These are phyloP conservation scores for Cordyceps fumosorosea DNA, from an alignment of 2,329 filamentous ascomycete species.

Conservation along the genomic window DNA sequence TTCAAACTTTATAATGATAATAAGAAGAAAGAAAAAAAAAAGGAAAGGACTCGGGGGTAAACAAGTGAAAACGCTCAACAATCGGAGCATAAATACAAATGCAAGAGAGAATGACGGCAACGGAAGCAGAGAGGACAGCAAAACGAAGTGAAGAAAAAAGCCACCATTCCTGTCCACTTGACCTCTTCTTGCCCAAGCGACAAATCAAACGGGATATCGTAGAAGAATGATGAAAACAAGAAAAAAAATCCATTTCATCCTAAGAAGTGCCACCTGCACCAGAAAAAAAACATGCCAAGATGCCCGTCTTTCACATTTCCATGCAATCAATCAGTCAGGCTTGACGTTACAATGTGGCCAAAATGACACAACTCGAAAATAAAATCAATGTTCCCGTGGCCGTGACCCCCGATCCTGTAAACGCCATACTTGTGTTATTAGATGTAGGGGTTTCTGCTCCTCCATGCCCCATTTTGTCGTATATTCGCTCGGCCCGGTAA, in stretches of 20 bases:
- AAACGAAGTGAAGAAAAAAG: neutral
- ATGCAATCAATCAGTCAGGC: neutral
- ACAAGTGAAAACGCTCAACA: neutral
- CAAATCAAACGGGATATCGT: neutral
- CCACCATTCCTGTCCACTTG: neutral
- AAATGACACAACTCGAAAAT: conserved; percentile 5
- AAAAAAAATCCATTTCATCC: conserved; percentile 6
- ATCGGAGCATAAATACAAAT: neutral
- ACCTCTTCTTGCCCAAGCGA: neutral
- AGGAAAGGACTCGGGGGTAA: neutral
- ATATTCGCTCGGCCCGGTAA: neutral
- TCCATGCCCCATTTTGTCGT: neutral
- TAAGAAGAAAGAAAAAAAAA: neutral
- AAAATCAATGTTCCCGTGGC: conserved; percentile 6
- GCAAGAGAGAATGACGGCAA: neutral
- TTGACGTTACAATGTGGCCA: conserved; percentile 2
- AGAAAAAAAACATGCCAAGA: conserved; percentile 1
- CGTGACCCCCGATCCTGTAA: conserved; percentile 2
- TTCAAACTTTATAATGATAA: neutral
- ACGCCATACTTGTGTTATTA: conserved; percentile 7
- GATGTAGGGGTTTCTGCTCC: neutral
- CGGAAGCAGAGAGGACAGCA: neutral
- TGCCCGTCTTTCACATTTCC: neutral
- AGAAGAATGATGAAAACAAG: neutral
- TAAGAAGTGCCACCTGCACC: neutral